Percentiles rank a stretch among this genome's conserved stretches.
Evolutionary conservation across 2,329 filamentous ascomycete genomes (phyloP).

Genomic region (Paradendryphiella salina): DNA sequence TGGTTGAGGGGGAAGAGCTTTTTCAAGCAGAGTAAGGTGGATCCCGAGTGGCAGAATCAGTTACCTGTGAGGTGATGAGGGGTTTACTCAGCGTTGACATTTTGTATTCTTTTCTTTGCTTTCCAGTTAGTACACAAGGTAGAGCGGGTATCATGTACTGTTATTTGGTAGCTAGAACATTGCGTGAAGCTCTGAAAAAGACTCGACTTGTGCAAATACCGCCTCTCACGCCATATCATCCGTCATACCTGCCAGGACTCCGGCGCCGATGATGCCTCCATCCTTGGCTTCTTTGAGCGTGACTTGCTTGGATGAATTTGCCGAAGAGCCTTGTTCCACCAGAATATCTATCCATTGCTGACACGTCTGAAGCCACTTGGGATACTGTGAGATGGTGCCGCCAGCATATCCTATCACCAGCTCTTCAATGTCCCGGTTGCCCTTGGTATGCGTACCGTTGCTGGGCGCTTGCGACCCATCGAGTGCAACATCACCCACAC

Average conservation of each 20-base stretch:
- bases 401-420: constrained; percentile 79
- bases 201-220: too few species aligned
- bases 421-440: constrained; percentile 53
- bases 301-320: constrained; percentile 49
- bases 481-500: constrained; percentile 66
- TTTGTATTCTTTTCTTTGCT: too few species aligned
- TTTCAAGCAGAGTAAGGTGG: constrained; percentile 77
- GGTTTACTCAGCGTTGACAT: too few species aligned
- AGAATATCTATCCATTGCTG: constrained; percentile 67
- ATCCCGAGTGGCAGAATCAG: constrained; percentile 53
- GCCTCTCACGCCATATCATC: constrained; percentile 28
- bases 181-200: too few species aligned
- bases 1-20: constrained; percentile 94
- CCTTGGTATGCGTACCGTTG: constrained; percentile 22
- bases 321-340: constrained; percentile 49
- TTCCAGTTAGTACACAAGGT: not conserved
- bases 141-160: not conserved
- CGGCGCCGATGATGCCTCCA: constrained; percentile 61
- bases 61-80: constrained; percentile 35
- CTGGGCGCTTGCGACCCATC: constrained; percentile 24
- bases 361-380: constrained; percentile 71
- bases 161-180: not conserved
- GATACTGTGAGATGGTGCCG: constrained; percentile 78
- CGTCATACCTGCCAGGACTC: constrained; percentile 56
- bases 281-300: constrained; percentile 58